Conservation (phyloP, 192 early-diverging fungal genomes). For the Chytriomyces sp. region DNA sequence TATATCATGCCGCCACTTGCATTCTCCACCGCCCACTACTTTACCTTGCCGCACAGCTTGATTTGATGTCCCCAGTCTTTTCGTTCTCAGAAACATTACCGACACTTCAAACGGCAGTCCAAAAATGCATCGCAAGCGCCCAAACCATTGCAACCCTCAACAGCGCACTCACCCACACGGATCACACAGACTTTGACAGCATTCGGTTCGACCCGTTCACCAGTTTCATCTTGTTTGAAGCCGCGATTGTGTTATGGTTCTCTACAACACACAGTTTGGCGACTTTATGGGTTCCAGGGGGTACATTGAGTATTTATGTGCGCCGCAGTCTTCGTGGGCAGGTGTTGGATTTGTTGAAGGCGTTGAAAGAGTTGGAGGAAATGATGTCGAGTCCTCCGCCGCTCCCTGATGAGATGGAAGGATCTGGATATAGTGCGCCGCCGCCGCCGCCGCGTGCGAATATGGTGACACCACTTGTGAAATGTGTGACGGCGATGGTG, state of each 20-base stretch:
- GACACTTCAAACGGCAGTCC: background rate
- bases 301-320: background rate
- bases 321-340: slow-evolving; percentile 5
- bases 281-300: background rate
- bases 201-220: background rate
- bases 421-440: background rate
- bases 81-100: background rate
- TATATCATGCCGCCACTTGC: slow-evolving; percentile 6
- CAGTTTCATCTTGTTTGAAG: slow-evolving; percentile 8
- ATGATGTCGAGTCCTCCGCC: background rate
- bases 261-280: background rate
- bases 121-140: background rate
- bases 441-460: background rate
- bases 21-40: slow-evolving; percentile 2
- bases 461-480: slow-evolving; percentile 9
- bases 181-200: background rate
- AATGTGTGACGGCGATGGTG: background rate
- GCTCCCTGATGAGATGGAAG: background rate
- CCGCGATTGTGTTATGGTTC: slow-evolving; percentile 21
- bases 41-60: background rate
- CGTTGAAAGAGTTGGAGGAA: slow-evolving; percentile 23
- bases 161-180: background rate
- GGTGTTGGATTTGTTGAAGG: slow-evolving; percentile 22
- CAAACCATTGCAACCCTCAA: background rate
- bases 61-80: background rate